Evolutionary conservation across 208 protist species (phyloP), one percentile per base, ranked within the genome.

Genomic region (Acanthamoeba royreba): DNA sequence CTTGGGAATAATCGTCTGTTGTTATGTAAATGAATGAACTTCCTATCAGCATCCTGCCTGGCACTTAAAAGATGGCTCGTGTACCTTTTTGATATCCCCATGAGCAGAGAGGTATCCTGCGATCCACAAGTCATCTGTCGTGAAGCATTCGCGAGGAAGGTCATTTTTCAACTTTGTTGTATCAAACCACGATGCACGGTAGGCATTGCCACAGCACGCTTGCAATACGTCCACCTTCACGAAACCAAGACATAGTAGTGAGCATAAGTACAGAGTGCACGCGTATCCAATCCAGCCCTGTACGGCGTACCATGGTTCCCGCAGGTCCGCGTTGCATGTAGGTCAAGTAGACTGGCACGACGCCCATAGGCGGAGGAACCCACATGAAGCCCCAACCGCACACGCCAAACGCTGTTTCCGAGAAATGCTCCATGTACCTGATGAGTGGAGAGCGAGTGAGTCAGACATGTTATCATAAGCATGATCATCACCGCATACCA

Each of bases 361-460:
- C 66, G 33, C 66, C 66, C 66, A 77, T 77, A 19, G 66, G 66
- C 13, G 66, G 66, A 7, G 66, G 66, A 4, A 77, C 66, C 66
- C 66, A 77, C 66, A 77, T 77, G 66, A 77, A 77, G 35, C 66
- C 66, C 66, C 66, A 77, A 4, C 66, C 66, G 66, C 66, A 77
- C 35, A 77, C 66, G 4, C 66, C 66, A 17, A 77, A 77, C 66
- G 66, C 66, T 28, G 66, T 77, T 3, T 77, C 35, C 2, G 66
- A 77, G 66, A 46, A 77, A 38, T 77, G 66, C 66, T 77, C 66
- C 66, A 77, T 77, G 66, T 77, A 77, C 66, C 66, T 77, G 66
- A 28, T 45, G 2, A 25, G 49, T 25, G 49, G 9, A 55, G 49
- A 55, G 49, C 49, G n/a, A 55, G 9, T 55, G 49, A 25, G 13